Evolutionary conservation across 176 grass and related monocot species (phyloP).

Genomic region (Aegilops umbellulata): DNA sequence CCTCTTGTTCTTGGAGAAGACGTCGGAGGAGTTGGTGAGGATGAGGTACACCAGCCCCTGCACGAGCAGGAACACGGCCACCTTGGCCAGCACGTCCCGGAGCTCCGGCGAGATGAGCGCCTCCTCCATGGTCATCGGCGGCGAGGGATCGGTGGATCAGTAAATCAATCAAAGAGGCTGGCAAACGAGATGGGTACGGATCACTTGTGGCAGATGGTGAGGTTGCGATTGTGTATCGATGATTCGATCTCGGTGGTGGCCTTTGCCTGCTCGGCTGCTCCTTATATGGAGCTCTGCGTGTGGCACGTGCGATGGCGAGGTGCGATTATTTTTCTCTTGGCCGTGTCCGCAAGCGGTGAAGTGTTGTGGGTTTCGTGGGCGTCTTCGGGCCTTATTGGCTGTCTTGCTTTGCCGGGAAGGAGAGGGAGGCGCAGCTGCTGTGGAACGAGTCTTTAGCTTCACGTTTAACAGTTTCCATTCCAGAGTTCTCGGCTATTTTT

Average conservation of each 20-base stretch:
- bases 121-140: slow-evolving; percentile 32
- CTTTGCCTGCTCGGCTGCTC: neutral
- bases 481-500: too few relatives aligned
- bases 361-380: neutral
- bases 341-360: slow-evolving; percentile 38
- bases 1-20: slow-evolving; percentile 51
- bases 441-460: neutral
- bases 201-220: neutral
- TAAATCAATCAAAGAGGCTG: neutral
- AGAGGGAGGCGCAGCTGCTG: neutral
- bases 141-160: neutral
- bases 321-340: neutral
- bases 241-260: neutral
- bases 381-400: neutral
- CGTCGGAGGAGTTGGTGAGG: slow-evolving; percentile 64
- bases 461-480: too few relatives aligned
- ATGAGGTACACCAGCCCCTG: slow-evolving; percentile 73
- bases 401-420: slow-evolving; percentile 25
- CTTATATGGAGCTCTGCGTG: slow-evolving; percentile 39
- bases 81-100: slow-evolving; percentile 46
- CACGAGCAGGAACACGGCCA: slow-evolving; percentile 58
- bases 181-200: neutral
- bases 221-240: neutral
- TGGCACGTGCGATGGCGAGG: neutral
- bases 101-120: slow-evolving; percentile 53